phyloP scores from a whole-genome alignment of 164 flowering plant species.

The Kingdonia uniflora region DNA sequence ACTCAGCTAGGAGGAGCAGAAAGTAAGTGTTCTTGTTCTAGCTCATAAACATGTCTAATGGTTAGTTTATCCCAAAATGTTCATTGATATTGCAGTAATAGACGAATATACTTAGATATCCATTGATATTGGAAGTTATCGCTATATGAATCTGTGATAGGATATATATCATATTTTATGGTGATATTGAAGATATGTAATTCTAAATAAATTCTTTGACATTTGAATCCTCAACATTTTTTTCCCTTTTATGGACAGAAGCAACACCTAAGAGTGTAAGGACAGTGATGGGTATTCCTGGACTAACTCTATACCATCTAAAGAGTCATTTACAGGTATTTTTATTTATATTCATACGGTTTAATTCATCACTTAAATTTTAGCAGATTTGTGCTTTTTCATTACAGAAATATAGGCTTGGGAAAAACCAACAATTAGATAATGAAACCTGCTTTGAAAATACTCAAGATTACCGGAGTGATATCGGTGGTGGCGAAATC shows the following conservation, averaged over 20 bases:
- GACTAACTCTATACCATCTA: conserved; percentile 77
- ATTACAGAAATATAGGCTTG: conserved; percentile 82
- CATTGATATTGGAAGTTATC: too few relatives aligned
- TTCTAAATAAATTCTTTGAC: too few relatives aligned
- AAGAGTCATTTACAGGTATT: conserved; percentile 92
- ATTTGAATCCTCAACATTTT: too few relatives aligned
- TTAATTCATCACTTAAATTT: neutral
- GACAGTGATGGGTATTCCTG: conserved; percentile 80
- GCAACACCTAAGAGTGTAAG: conserved; percentile 92
- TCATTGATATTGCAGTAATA: too few relatives aligned
- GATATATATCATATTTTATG: too few relatives aligned
- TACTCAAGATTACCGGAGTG: conserved; percentile 7
- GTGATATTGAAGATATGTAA: too few relatives aligned
- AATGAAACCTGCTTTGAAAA: conserved; percentile 24
- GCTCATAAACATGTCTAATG: too few relatives aligned
- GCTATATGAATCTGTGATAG: too few relatives aligned
- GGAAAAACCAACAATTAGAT: conserved; percentile 48
- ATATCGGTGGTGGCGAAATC: neutral
- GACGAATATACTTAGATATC: too few relatives aligned
- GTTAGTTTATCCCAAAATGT: too few relatives aligned
- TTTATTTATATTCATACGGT: neutral
- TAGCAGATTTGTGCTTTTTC: conserved; percentile 6
- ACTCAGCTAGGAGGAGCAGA: conserved; percentile 72
- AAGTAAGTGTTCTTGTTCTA: conserved; percentile 23
- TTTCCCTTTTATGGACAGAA: conserved; percentile 32